Percentiles rank a stretch among this genome's conserved stretches.
These are phyloP conservation scores for Pisolithus albus DNA, from an alignment of 768 basidiomycete species.

Conservation along the genomic window DNA sequence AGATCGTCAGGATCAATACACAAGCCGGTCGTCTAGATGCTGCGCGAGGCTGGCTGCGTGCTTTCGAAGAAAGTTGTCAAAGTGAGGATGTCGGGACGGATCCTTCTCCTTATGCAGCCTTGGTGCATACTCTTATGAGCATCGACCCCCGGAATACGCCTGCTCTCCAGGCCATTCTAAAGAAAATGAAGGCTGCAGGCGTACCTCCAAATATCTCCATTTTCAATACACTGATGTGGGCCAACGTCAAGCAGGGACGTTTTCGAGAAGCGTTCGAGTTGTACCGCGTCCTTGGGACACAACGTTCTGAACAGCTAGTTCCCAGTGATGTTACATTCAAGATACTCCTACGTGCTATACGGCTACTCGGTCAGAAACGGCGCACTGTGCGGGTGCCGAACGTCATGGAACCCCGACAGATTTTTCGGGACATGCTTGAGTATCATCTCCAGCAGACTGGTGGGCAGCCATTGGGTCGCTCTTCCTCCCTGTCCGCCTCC, in stretches of 20 bases:
- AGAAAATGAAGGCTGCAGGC: slow-evolving; percentile 33
- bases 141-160: slow-evolving; percentile 22
- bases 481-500: slow-evolving; percentile 25
- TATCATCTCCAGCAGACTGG: slow-evolving; percentile 23
- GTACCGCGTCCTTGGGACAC: slow-evolving; percentile 34
- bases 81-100: slow-evolving; percentile 7
- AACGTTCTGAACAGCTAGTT: slow-evolving; percentile 24
- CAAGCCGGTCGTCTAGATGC: slow-evolving; percentile 27
- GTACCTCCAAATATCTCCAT: slow-evolving; percentile 33
- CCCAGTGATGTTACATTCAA: slow-evolving; percentile 43
- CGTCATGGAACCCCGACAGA: slow-evolving; percentile 31
- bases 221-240: slow-evolving; percentile 45
- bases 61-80: slow-evolving; percentile 18
- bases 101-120: slow-evolving; percentile 30
- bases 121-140: slow-evolving; percentile 34
- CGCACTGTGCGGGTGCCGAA: slow-evolving; percentile 14
- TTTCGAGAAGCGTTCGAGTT: slow-evolving; percentile 35
- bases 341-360: slow-evolving; percentile 32
- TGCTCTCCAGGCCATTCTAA: slow-evolving; percentile 32
- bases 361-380: slow-evolving; percentile 15
- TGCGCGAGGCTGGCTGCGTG: slow-evolving; percentile 24
- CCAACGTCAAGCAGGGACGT: slow-evolving; percentile 28
- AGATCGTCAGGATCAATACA: slow-evolving; percentile 33
- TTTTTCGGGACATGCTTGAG: slow-evolving; percentile 41
- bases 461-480: slow-evolving; percentile 11